Conservation (phyloP, 345 rosid species). For the Turritis glabra region DNA sequence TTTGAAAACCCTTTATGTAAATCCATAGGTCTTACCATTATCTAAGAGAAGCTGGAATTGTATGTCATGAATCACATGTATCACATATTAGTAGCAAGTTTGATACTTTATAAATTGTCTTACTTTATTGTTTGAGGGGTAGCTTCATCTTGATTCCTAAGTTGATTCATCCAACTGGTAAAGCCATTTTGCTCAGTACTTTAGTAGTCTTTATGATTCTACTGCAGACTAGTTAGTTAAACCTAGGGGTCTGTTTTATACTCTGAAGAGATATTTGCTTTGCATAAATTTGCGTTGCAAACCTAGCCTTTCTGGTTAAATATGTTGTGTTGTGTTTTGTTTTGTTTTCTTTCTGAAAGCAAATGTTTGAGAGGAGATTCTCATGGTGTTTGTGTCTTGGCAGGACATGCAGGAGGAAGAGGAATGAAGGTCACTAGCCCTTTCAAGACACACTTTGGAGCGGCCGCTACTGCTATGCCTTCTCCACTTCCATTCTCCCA, state of each 20-base stretch:
- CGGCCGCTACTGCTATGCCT: conserved; percentile 66
- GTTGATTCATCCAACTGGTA: background rate
- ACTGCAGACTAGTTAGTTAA: background rate
- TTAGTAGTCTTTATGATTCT: background rate
- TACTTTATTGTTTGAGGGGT: conserved; percentile 8
- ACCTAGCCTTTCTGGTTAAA: background rate
- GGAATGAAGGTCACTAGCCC: conserved; percentile 69
- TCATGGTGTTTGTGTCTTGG: conserved; percentile 31
- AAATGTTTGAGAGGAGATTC: background rate
- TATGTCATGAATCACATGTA: conserved; percentile 6
- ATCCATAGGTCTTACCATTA: background rate
- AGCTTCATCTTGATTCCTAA: conserved; percentile 6
- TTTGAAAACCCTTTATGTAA: conserved; percentile 1
- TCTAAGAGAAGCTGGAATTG: background rate
- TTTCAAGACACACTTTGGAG: conserved; percentile 76
- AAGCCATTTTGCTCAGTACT: background rate
- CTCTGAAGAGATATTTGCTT: background rate
- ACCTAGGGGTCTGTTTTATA: background rate
- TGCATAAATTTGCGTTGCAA: background rate
- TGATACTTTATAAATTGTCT: background rate
- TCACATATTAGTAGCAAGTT: background rate
- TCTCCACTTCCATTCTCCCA: conserved; percentile 83
- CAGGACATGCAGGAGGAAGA: conserved; percentile 56
- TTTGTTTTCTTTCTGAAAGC: background rate
- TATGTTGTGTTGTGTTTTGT: conserved; percentile 4